Evolutionary conservation across 2,329 filamentous ascomycete species (phyloP), one percentile per base, ranked within the genome.

Genomic region (Thermoascus crustaceus): DNA sequence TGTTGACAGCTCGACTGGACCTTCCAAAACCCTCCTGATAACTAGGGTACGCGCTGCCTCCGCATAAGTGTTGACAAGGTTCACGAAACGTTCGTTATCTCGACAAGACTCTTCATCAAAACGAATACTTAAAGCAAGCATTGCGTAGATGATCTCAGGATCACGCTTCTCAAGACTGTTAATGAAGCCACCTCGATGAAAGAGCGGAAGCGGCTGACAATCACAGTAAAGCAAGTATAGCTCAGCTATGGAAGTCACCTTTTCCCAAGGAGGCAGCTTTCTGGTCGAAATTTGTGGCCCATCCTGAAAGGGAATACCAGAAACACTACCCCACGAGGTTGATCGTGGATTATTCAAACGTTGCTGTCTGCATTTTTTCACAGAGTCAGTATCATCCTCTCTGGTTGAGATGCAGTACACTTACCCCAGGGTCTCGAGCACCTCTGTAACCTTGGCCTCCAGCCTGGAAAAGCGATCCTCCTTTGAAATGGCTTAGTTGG

Each of bases 121-220:
- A 3, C 70, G 58, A 3, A 63, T 49, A 1, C 58, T 57, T 24
- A 73, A 42, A 2, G 66, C 63, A 19, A 71, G 45, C 5, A 61
- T 48, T 5, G 55, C 48, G 33, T 58, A 57, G 5, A 60, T 47
- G 21, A 61, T 39, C 32, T 61, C 58, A 7, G 55, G 44, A 22
- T 61, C 39, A 57, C 69, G 58, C 14, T 53, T 44, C 9, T 52
- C 43, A 5, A 72, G 46, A 23, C 54, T 64, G 4, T 50, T 41
- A 6, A 70, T 36, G 40, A 73, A 69, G 1, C 44, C 55, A 3
- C 55, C 51, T 7, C 57, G 45, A 11, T 62, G 53, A 33, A 74
- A 73, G 0, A 74, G 50, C 10, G 63, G 61, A 14, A 74, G 52
- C 4, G 69, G 69, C 33, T 74, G 71, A 16, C 61, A 66, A 34